Conservation (phyloP, 345 rosid species). For the Cardamine resedifolia region DNA sequence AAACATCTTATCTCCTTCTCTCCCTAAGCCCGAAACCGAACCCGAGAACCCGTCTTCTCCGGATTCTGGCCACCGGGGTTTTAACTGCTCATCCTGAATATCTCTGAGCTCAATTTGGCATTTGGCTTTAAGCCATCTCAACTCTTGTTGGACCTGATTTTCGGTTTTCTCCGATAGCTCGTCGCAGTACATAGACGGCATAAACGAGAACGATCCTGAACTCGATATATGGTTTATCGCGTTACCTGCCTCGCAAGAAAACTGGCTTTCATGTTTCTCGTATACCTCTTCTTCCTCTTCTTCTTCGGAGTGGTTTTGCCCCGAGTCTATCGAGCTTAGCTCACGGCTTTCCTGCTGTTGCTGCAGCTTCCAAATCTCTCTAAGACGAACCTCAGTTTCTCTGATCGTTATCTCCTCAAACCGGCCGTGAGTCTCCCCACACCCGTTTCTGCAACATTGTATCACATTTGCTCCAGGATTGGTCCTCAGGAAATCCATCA, state of each 20-base stretch:
- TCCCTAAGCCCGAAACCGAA: conserved; percentile 29
- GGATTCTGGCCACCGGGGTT: conserved; percentile 20
- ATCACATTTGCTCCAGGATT: conserved; percentile 51
- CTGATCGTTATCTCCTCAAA: conserved; percentile 76
- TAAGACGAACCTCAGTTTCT: conserved; percentile 55
- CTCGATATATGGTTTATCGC: conserved; percentile 30
- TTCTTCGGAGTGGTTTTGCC: conserved; percentile 72
- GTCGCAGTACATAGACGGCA: conserved; percentile 30
- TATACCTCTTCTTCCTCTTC: conserved; percentile 45
- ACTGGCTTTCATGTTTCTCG: conserved; percentile 35
- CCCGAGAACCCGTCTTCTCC: conserved; percentile 28
- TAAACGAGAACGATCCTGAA: conserved; percentile 43
- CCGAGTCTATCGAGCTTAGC: conserved; percentile 64
- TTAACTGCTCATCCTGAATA: conserved; percentile 53
- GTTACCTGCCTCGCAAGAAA: conserved; percentile 25
- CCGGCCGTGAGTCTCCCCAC: conserved; percentile 88
- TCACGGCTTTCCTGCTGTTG: conserved; percentile 75
- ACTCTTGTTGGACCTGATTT: conserved; percentile 50
- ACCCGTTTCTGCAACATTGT: conserved; percentile 70
- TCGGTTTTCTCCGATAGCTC: conserved; percentile 44
- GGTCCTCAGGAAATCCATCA: conserved; percentile 65
- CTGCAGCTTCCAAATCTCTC: conserved; percentile 67
- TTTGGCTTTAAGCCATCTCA: conserved; percentile 72
- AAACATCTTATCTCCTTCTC: conserved; percentile 37
- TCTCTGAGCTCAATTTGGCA: conserved; percentile 57